Base-by-base conservation (phyloP, 345 rosid genomes). In the Iberis pinnata region DNA sequence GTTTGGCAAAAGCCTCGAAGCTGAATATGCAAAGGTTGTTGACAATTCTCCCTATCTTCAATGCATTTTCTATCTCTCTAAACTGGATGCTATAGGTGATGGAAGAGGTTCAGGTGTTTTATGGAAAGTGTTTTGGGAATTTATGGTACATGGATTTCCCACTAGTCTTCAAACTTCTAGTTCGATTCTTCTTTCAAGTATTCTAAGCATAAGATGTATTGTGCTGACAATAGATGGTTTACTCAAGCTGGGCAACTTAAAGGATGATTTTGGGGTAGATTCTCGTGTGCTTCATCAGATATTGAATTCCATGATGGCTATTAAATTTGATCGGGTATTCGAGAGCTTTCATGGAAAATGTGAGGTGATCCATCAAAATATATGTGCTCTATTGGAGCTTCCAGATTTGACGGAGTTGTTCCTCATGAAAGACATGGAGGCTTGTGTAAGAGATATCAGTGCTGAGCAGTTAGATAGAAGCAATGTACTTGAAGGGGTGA, bases 131-230 rank as follows among this genome's bases (percentile, higher is more conserved):
- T 76, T 81, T 38, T 81, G 84, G 86, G 93, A 81, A 65, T 80
- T 77, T 56, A 76, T 81, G 76, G 58, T 84, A 72, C 95, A 88
- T 80, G 98, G 98, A 61, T 80, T 80, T 68, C 97, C 98, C 13
- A 70, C 70, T 68, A 71, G 76, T 71, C 76, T 73, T 67, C 79
- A 60, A 53, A 56, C 72, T 50, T 63, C 83, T 36, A 82, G 95
- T 65, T 83, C 80, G 50, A 53, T 73, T 62, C 76, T 85, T 65
- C 78, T 92, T 67, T 85, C 98, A 66, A 75, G 95, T 61, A 54
- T 72, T 67, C 70, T 81, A 58, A 77, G 76, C 68, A 78, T 92
- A 70, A 78, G 83, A 64, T 72, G 72, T 49, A 78, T 92, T 20
- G 58, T 88, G 68, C 65, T 45, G 55, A 64, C 79, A 55, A 47